These are phyloP conservation scores for Casuarina glauca DNA, from an alignment of 306 rosid genomes.

Conservation along the genomic window DNA sequence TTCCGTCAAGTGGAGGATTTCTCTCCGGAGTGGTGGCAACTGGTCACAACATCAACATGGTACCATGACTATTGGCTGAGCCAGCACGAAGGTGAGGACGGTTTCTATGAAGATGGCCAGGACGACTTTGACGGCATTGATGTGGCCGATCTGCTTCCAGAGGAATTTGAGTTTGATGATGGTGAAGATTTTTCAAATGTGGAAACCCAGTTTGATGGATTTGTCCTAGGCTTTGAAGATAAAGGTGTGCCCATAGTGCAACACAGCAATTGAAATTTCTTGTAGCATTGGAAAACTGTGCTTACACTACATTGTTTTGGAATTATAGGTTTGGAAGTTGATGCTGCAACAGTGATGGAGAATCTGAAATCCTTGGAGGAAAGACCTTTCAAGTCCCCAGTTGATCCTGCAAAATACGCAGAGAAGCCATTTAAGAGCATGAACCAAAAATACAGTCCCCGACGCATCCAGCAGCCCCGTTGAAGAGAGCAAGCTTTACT, in stretches of 20 bases:
- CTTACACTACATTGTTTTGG: not conserved
- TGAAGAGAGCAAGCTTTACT: constrained; percentile 19
- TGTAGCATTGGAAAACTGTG: not conserved
- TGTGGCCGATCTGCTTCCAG: constrained; percentile 63
- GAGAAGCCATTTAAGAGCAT: constrained; percentile 40
- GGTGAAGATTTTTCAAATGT: constrained; percentile 49
- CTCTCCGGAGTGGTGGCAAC: constrained; percentile 93
- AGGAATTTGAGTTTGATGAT: constrained; percentile 67
- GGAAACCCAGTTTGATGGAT: constrained; percentile 81
- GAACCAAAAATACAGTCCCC: constrained; percentile 40
- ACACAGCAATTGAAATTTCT: not conserved
- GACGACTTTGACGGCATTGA: constrained; percentile 32
- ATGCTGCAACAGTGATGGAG: constrained; percentile 26
- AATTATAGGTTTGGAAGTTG: constrained; percentile 22
- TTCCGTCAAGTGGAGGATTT: constrained; percentile 89
- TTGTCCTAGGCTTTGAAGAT: constrained; percentile 45
- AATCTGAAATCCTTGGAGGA: constrained; percentile 37
- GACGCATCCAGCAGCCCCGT: constrained; percentile 44
- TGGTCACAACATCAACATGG: constrained; percentile 81
- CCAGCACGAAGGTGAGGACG: constrained; percentile 63
- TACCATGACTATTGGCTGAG: constrained; percentile 82
- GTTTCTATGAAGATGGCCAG: constrained; percentile 37
- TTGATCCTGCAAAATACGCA: constrained; percentile 32
- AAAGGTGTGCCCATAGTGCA: constrained; percentile 35
- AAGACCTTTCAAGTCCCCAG: constrained; percentile 25